Percentiles rank a stretch among this genome's conserved stretches.
These are phyloP conservation scores for Debaryomyces coudertii DNA, from an alignment of 1,139 yeast species.

Conservation along the genomic window DNA sequence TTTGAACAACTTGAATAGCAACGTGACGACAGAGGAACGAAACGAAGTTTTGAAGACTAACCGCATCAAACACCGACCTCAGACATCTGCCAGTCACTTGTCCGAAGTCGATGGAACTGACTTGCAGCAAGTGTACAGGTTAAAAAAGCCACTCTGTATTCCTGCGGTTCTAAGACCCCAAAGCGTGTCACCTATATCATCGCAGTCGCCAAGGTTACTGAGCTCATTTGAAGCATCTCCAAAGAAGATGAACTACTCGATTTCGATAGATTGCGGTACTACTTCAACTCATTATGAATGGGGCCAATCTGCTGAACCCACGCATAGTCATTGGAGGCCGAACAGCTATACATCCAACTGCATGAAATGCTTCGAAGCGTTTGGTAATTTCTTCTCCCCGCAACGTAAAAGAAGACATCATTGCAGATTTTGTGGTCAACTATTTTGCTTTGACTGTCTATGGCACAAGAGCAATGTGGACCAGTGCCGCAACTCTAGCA, in stretches of 20 bases:
- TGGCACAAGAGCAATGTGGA: constrained; percentile 16
- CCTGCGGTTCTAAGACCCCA: constrained; percentile 49
- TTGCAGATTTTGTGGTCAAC: constrained; percentile 48
- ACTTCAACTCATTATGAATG: not conserved
- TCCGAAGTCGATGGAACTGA: constrained; percentile 17
- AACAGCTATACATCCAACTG: constrained; percentile 41
- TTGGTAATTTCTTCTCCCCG: constrained; percentile 35
- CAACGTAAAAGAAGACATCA: constrained; percentile 42
- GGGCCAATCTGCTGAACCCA: constrained; percentile 32
- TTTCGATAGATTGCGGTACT: constrained; percentile 8
- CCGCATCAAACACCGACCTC: constrained; percentile 17
- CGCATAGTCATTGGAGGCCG: constrained; percentile 48
- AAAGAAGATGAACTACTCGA: constrained; percentile 5
- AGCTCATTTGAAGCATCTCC: constrained; percentile 5
- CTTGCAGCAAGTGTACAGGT: constrained; percentile 34
- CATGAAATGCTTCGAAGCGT: constrained; percentile 44
- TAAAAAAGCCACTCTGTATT: constrained; percentile 43
- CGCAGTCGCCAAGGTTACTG: not conserved
- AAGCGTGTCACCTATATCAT: constrained; percentile 1
- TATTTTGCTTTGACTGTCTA: constrained; percentile 42
- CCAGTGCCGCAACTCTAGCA: not conserved
- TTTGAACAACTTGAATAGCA: constrained; percentile 28
- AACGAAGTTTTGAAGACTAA: constrained; percentile 10
- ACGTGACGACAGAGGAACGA: constrained; percentile 27
- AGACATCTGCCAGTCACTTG: constrained; percentile 10